Evolutionary conservation across 1,139 yeast species (phyloP).

Genomic region (Zygoascus meyerae): DNA sequence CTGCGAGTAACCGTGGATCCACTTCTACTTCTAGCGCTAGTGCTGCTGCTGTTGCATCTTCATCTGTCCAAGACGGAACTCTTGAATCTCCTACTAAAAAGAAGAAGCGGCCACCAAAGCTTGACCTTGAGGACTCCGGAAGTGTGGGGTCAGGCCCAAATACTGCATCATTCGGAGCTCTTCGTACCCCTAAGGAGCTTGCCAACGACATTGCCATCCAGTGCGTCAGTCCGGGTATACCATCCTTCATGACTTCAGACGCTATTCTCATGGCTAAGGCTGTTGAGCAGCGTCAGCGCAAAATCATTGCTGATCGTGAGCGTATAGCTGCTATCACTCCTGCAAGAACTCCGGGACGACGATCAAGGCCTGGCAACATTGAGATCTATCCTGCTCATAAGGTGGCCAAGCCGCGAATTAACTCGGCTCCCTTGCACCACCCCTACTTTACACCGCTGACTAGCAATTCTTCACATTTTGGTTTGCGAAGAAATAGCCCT

Average conservation of each 20-base stretch:
- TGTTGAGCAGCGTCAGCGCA: slow-evolving; percentile 36
- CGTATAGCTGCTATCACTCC: slow-evolving; percentile 1
- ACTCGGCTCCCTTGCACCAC: slow-evolving; percentile 12
- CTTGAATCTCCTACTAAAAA: background rate
- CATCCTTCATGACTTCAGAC: slow-evolving; percentile 31
- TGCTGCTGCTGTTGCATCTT: no score
- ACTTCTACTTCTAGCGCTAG: no score
- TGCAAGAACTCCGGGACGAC: slow-evolving; percentile 12
- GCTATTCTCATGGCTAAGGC: slow-evolving; percentile 32
- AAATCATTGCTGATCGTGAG: slow-evolving; percentile 27
- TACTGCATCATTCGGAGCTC: slow-evolving; percentile 13
- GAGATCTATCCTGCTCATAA: slow-evolving; percentile 14
- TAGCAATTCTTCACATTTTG: slow-evolving; percentile 4
- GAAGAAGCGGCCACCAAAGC: slow-evolving; percentile 19
- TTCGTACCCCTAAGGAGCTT: slow-evolving; percentile 32
- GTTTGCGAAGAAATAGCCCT: background rate
- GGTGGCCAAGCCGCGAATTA: slow-evolving; percentile 10
- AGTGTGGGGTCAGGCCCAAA: slow-evolving; percentile 8
- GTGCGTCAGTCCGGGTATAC: slow-evolving; percentile 39
- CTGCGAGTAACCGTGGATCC: no score
- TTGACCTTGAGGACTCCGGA: slow-evolving; percentile 14
- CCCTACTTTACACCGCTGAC: slow-evolving; percentile 9
- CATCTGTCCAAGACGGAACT: no score
- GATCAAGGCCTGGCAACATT: slow-evolving; percentile 19
- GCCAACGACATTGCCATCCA: slow-evolving; percentile 34